Evolutionary conservation across 768 basidiomycete species (phyloP).

Genomic region (Lepiota venenata): DNA sequence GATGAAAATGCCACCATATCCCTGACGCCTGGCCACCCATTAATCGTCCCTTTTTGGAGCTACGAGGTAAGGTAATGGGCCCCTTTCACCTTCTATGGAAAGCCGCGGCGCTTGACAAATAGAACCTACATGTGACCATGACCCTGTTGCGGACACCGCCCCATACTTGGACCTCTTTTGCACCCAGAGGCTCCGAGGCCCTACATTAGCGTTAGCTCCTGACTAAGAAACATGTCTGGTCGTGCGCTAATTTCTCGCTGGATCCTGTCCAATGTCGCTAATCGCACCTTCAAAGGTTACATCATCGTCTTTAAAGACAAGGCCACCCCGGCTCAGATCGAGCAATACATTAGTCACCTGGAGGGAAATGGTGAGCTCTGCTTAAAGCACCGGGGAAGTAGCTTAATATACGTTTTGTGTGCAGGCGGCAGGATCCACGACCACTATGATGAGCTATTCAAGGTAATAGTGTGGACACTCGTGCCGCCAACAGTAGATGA

Average conservation of each 20-base stretch:
- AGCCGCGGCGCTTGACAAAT: no score
- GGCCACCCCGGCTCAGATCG: conserved; percentile 36
- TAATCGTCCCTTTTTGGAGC: no score
- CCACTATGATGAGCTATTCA: conserved; percentile 33
- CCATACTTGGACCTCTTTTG: no score
- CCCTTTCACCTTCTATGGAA: no score
- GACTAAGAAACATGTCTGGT: not conserved
- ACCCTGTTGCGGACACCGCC: no score
- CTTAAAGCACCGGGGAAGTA: no score
- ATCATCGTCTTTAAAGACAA: conserved; percentile 54
- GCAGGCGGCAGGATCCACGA: conserved; percentile 43
- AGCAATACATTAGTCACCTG: conserved; percentile 37
- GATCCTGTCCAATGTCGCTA: not conserved
- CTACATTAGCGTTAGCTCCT: not conserved
- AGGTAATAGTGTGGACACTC: conserved; percentile 22
- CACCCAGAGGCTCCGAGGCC: not conserved
- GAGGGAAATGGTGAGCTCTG: conserved; percentile 30
- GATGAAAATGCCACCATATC: no score
- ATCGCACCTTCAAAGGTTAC: conserved; percentile 31
- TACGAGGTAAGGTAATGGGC: no score
- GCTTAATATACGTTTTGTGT: not conserved
- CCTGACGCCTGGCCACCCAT: no score
- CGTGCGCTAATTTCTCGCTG: not conserved
- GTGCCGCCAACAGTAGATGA: not conserved
- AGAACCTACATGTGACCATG: no score